Percentiles rank a stretch among this genome's conserved stretches.
Evolutionary conservation across 78 protist species (phyloP).

Genomic region (Dictyostelium firmibasis): DNA sequence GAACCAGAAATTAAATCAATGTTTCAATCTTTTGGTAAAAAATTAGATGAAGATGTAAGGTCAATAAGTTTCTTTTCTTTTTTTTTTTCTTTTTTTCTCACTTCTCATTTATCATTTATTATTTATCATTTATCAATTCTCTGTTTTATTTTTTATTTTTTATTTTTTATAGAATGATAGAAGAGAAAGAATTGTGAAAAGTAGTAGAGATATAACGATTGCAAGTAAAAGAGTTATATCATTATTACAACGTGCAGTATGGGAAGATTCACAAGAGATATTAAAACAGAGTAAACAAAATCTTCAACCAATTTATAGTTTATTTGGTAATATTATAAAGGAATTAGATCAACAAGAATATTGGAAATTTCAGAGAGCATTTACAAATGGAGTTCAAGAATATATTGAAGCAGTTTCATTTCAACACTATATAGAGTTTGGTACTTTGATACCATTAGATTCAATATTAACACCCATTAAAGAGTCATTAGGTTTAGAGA

Average conservation of each 20-base stretch:
- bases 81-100: neutral
- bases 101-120: too few species aligned
- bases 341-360: slow-evolving; percentile 60
- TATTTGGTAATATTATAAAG: slow-evolving; percentile 32
- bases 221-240: slow-evolving; percentile 61
- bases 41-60: slow-evolving; percentile 54
- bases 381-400: slow-evolving; percentile 80
- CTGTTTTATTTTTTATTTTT: neutral
- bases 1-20: slow-evolving; percentile 29
- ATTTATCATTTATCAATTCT: too few species aligned
- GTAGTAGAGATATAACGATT: slow-evolving; percentile 58
- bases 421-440: slow-evolving; percentile 27
- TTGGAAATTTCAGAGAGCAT: slow-evolving; percentile 61
- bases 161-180: slow-evolving; percentile 38
- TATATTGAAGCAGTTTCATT: slow-evolving; percentile 67
- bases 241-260: slow-evolving; percentile 35
- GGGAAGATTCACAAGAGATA: slow-evolving; percentile 17
- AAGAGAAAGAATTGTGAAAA: slow-evolving; percentile 77
- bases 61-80: neutral
- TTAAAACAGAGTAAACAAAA: slow-evolving; percentile 3
- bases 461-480: neutral
- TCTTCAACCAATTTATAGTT: neutral
- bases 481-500: neutral
- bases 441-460: slow-evolving; percentile 27
- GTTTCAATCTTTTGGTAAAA: slow-evolving; percentile 9